phyloP scores from a whole-genome alignment of 352 stramenopile genomes.

The Pelagophyceae sp. region DNA sequence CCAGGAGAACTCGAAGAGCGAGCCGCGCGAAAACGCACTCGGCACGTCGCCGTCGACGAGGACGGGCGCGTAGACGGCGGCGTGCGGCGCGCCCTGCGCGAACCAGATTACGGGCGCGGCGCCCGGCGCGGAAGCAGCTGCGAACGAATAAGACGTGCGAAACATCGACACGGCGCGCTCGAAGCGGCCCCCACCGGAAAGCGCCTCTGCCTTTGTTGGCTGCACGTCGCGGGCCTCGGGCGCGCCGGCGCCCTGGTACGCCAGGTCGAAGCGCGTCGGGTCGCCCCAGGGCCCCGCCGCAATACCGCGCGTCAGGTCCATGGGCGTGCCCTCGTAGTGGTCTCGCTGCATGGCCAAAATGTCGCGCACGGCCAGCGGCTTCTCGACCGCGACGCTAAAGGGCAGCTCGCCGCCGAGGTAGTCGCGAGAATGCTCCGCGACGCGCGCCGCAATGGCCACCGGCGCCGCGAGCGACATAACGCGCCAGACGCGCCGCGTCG shows the following conservation, averaged over 20 bases:
- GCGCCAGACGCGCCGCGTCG: constrained; percentile 69
- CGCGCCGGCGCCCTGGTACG: neutral
- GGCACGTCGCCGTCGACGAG: constrained; percentile 24
- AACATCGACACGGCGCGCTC: constrained; percentile 78
- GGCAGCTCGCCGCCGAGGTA: constrained; percentile 66
- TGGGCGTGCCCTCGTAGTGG: constrained; percentile 74
- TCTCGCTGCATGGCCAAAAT: constrained; percentile 76
- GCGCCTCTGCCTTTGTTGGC: constrained; percentile 42
- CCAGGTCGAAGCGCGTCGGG: constrained; percentile 62
- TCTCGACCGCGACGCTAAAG: constrained; percentile 70
- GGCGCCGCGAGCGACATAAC: constrained; percentile 67
- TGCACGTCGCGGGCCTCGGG: constrained; percentile 36
- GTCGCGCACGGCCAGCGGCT: constrained; percentile 57
- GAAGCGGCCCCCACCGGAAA: no score
- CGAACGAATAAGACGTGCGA: constrained; percentile 58
- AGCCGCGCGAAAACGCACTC: neutral
- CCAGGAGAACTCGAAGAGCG: neutral
- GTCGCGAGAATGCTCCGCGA: constrained; percentile 62
- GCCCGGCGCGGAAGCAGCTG: neutral
- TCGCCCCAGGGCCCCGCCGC: constrained; percentile 65
- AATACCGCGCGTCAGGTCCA: constrained; percentile 71
- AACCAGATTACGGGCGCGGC: constrained; percentile 23
- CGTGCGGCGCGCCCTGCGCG: neutral
- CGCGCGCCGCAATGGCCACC: constrained; percentile 40
- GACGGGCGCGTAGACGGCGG: neutral